Conservation (phyloP, 83 land plant species). For the Diphasiastrum complanatum region DNA sequence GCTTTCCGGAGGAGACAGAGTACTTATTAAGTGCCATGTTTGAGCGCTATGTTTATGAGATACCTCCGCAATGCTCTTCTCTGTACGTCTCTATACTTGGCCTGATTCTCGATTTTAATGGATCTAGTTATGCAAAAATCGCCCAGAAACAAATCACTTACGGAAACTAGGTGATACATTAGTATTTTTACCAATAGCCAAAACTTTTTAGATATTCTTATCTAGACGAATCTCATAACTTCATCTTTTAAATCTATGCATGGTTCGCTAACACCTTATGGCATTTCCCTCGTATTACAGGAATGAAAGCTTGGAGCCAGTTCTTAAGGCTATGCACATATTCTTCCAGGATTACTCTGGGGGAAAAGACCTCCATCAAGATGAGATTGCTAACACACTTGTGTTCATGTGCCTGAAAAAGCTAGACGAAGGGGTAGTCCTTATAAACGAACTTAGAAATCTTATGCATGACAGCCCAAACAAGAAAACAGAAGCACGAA, state of each 20-base stretch:
- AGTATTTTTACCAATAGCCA: too few species aligned
- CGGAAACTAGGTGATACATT: not conserved
- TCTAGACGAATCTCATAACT: too few species aligned
- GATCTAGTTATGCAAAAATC: not conserved
- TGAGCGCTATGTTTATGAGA: constrained; percentile 17
- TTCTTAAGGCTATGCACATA: constrained; percentile 12
- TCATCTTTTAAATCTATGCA: not conserved
- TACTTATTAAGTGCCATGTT: constrained; percentile 23
- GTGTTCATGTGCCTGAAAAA: constrained; percentile 28
- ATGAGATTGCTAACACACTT: constrained; percentile 29
- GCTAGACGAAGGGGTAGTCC: constrained; percentile 24
- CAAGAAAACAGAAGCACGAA: too few species aligned
- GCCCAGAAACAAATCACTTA: not conserved
- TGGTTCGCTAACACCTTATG: not conserved
- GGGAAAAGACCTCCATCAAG: constrained; percentile 27
- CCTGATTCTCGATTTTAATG: not conserved
- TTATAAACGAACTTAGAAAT: too few species aligned
- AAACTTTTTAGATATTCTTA: too few species aligned
- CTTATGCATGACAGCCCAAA: too few species aligned
- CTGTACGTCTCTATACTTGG: not conserved
- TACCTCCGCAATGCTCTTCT: not conserved
- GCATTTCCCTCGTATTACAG: not conserved
- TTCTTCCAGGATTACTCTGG: constrained; percentile 29
- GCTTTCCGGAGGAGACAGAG: constrained; percentile 22
- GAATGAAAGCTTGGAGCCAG: not conserved